A percentile compares a stretch with the other conserved stretches of the same genome.
phyloP scores from a whole-genome alignment of 257 asterid genomes.

The Cruciata laevipes region DNA sequence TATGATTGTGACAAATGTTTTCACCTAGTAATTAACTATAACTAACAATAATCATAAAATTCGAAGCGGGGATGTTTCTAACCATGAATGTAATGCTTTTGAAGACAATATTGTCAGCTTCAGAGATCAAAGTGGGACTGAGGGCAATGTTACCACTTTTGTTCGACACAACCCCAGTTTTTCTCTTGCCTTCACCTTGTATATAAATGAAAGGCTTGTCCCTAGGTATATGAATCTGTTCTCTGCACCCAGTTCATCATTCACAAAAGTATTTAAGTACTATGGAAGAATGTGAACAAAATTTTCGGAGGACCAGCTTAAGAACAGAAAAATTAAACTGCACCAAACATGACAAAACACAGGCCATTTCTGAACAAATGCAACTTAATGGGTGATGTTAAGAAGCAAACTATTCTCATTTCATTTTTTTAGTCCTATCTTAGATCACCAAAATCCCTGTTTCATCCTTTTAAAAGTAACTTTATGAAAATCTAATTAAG shows the following conservation, averaged over 20 bases:
- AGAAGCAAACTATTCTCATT: neutral
- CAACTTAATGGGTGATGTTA: neutral
- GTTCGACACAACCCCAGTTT: conserved; percentile 31
- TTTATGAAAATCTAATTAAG: no score
- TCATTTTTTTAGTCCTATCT: neutral
- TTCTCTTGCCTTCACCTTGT: conserved; percentile 33
- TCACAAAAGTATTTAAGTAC: neutral
- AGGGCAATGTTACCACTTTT: conserved; percentile 26
- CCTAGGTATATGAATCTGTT: conserved; percentile 38
- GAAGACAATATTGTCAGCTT: conserved; percentile 45
- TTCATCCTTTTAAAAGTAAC: neutral
- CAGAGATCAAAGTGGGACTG: conserved; percentile 47
- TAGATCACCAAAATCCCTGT: neutral
- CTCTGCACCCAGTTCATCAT: conserved; percentile 29
- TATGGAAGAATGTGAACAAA: neutral
- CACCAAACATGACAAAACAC: no score
- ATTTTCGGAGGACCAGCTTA: no score
- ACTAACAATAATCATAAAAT: neutral
- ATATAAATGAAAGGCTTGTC: conserved; percentile 50
- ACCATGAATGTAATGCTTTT: conserved; percentile 44
- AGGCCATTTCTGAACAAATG: no score
- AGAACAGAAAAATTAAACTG: no score
- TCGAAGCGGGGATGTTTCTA: conserved; percentile 14
- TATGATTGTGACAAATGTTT: neutral
- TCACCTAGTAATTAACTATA: neutral